These are phyloP conservation scores for Paxillus ammoniavirescens DNA, from an alignment of 768 basidiomycete genomes.

Conservation along the genomic window DNA sequence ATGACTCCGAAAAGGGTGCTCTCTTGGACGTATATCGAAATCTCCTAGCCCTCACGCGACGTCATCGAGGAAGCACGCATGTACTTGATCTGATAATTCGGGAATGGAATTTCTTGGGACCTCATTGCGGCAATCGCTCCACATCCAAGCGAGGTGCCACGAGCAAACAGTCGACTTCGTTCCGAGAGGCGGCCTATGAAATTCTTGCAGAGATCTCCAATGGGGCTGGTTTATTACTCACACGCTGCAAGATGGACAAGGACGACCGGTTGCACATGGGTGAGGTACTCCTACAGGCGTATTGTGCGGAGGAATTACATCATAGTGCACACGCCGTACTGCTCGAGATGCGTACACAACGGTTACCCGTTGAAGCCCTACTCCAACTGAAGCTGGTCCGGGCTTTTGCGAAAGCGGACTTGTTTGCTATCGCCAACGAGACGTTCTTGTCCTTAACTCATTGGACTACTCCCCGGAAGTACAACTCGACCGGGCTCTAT, in stretches of 20 bases:
- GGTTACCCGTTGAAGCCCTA: constrained; percentile 26
- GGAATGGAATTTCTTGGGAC: constrained; percentile 36
- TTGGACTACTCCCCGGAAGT: constrained; percentile 12
- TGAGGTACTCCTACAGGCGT: constrained; percentile 41
- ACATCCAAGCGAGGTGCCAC: background rate
- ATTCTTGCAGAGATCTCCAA: constrained; percentile 33
- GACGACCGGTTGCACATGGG: constrained; percentile 32
- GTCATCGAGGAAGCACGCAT: constrained; percentile 29
- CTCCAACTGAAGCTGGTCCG: constrained; percentile 39
- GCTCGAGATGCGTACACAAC: constrained; percentile 38
- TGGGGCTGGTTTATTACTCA: constrained; percentile 26
- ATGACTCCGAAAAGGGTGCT: constrained; percentile 18
- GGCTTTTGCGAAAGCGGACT: constrained; percentile 39
- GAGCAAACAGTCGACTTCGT: constrained; percentile 14
- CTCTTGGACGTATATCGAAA: constrained; percentile 35
- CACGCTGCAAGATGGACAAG: constrained; percentile 22
- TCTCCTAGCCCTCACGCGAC: constrained; percentile 36
- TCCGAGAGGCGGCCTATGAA: constrained; percentile 28
- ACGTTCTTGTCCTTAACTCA: constrained; percentile 37
- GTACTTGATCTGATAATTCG: constrained; percentile 40
- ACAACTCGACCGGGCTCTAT: constrained; percentile 47
- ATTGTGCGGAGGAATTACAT: constrained; percentile 31
- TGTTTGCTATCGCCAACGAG: constrained; percentile 42
- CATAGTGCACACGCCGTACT: constrained; percentile 41
- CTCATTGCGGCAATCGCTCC: constrained; percentile 16